Evolutionary conservation across 148 eudicot genomes (phyloP).

Genomic region (Silene conica): DNA sequence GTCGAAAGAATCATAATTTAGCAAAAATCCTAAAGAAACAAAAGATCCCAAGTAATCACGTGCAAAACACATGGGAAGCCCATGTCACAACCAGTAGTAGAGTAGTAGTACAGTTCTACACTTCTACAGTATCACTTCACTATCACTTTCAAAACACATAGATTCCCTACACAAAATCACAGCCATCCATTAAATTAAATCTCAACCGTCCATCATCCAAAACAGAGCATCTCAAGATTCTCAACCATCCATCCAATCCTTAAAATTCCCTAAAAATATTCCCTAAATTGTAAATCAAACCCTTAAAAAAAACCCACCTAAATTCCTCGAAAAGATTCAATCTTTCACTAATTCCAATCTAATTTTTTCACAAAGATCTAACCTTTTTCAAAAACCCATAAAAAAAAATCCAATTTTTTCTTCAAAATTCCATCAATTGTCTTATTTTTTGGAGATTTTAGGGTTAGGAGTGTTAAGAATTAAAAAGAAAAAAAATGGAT

Average conservation of each 20-base stretch:
- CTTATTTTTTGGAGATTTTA: too few species aligned
- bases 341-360: neutral
- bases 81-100: neutral
- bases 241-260: too few species aligned
- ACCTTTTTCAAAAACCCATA: slow-evolving; percentile 19
- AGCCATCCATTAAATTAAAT: too few species aligned
- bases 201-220: too few species aligned
- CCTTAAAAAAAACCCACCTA: neutral
- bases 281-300: too few species aligned
- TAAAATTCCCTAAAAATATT: too few species aligned
- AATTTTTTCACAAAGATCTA: slow-evolving; percentile 11
- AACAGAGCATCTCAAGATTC: too few species aligned
- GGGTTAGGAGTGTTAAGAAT: neutral
- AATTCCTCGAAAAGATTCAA: neutral
- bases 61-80: neutral
- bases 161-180: too few species aligned
- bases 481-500: slow-evolving; percentile 37
- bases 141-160: too few species aligned
- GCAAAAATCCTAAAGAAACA: neutral
- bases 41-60: neutral
- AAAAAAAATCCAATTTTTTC: slow-evolving; percentile 22
- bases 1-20: too few species aligned
- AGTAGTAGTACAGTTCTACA: neutral
- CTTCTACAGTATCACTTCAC: too few species aligned
- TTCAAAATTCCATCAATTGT: too few species aligned